Evolutionary conservation across 2,329 filamentous ascomycete species (phyloP).

Genomic region (Zymoseptoria passerinii): DNA sequence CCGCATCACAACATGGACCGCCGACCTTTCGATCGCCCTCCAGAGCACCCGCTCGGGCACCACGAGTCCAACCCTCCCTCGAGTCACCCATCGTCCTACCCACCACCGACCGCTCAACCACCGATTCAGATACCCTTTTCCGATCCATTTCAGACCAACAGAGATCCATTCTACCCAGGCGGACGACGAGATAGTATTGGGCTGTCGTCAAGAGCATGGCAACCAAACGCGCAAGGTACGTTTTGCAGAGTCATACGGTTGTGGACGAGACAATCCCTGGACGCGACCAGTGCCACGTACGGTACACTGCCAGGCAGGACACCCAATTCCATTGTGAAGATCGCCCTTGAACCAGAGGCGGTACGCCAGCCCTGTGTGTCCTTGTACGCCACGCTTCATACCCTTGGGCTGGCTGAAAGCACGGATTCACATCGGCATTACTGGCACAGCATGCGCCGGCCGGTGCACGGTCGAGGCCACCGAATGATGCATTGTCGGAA

Average conservation of each 20-base stretch:
- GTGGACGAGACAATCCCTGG: background rate
- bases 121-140: constrained; percentile 39
- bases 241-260: constrained; percentile 3
- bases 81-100: constrained; percentile 29
- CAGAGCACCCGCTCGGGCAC: constrained; percentile 32
- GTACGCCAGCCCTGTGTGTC: background rate
- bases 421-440: background rate
- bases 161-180: constrained; percentile 40
- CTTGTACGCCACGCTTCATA: background rate
- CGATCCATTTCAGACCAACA: constrained; percentile 38
- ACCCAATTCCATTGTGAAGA: background rate
- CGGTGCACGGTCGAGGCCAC: background rate
- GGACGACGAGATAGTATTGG: constrained; percentile 37
- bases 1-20: constrained; percentile 22
- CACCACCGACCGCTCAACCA: constrained; percentile 29
- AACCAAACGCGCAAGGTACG: constrained; percentile 20
- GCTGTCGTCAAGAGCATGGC: constrained; percentile 26
- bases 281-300: background rate
- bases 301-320: background rate
- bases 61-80: constrained; percentile 23
- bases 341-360: background rate
- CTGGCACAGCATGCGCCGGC: background rate
- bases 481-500: background rate
- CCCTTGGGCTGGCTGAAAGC: background rate
- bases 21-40: constrained; percentile 28